Base-by-base conservation (phyloP, 2,329 filamentous ascomycete species). In the Xylaria sp. region DNA sequence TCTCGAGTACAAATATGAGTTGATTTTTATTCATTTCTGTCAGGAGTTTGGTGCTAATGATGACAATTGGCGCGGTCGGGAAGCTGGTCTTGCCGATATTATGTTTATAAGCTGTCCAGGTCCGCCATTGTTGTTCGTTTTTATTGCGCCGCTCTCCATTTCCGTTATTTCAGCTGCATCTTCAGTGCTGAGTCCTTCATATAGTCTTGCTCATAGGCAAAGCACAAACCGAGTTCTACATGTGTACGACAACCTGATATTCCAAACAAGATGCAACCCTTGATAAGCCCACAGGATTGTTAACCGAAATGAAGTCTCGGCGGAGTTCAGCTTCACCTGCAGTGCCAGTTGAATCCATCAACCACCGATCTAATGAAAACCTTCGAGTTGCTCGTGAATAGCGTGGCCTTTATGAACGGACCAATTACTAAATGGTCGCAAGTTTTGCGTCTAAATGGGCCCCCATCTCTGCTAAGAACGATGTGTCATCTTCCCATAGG, bases 401-500 rank as follows among this genome's bases (percentile, higher is more conserved):
- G 18, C 15, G 41, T 44, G 15, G 13, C 15, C 15, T 18, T 44
- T 44, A 44, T 18, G n/a, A 44, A 15, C 15, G 18, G 13, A 18
- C 1, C 4, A 46, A n/a, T n/a, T 15, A 15, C 41, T 10, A 10
- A 37, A 37, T 2, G 34, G 34, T 37, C 10, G 8, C 34, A 6
- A 8, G 10, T 37, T 37, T 37, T 37, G 6, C 34, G 34, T 37
- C 8, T 37, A 37, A 37, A 13, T 23, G 9, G 23, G 5, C 32
- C 52, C 37, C 34, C 7, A 57, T 44, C 5, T 7, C 44, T 15
- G 13, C 37, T 15, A 23, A 20, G 12, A 54, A 12, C 32, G 39
- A 50, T 41, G 39, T 39, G n/a, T 41, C 15, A 5, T 20, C 50
- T 62, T 44, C 51, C 39, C 39, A 15, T 56, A 66, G 9, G 64